Evolutionary conservation across 306 rosid species (phyloP), one percentile per base, ranked within the genome.

Genomic region (Quercus cerris): DNA sequence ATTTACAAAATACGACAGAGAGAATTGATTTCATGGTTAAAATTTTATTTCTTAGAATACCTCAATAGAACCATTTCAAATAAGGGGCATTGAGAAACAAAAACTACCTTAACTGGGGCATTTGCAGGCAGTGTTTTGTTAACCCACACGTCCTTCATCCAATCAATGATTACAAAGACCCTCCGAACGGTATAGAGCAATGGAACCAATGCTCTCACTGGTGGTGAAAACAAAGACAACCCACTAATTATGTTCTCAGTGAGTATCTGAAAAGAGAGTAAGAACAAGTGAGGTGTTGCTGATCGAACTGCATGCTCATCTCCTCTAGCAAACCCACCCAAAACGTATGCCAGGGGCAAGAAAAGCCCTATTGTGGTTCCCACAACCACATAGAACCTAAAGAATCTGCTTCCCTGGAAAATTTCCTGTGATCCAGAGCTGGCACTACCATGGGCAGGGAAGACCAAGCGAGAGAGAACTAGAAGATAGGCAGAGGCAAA

Each of bases 311-410:
- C 94, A 20, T 85, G 89, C 31, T 91, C 92, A 57, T 94, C 98
- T 4, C 98, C 91, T 75, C 98, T 86, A 0, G 98, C 97, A 54
- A 94, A 94, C 38, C 98, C 98, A 4, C 98, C 98, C 55, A 94
- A 62, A 61, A 90, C 98, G 56, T 88, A 94, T 1, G 97, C 97
- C 57, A 94, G 71, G 2, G 98, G 98, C 80, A 92, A 73, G 85
- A 94, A 91, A 55, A 94, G 72, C 67, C 98, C 98, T 6, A 90
- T 6, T 0, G 92, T 80, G 14, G 96, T 94, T 17, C 96, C 97
- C 38, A 85, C 58, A 41, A 94, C 15, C 44, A 89, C 97, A 46
- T 94, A 90, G 71, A 89, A 12, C 80, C 98, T 63, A 52, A 91
- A 92, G 12, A 86, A 15, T 17, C 30, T 79, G 79, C 89, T 80